Conservation (phyloP, 441 rosid genomes). For the Capsella rubella region DNA sequence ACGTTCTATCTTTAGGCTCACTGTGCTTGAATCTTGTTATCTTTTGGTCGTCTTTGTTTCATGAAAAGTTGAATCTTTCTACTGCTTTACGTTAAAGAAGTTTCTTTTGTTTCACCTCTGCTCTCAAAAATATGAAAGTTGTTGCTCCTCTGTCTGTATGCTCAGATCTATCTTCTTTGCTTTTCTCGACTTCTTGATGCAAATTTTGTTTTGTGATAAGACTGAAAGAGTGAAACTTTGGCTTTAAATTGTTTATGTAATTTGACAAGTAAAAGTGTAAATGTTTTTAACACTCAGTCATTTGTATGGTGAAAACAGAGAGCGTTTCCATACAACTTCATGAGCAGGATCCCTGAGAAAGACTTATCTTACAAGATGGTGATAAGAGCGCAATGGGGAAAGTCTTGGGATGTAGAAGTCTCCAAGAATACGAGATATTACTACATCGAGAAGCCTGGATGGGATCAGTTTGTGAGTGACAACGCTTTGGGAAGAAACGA, state of each 20-base stretch:
- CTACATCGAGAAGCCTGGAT: constrained; percentile 34
- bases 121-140: not conserved
- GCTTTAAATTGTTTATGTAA: not conserved
- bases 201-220: not conserved
- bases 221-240: constrained; percentile 12
- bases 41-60: not conserved
- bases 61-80: not conserved
- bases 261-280: not conserved
- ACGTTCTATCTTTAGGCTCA: not conserved
- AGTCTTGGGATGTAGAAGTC: constrained; percentile 11
- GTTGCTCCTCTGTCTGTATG: constrained; percentile 8
- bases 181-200: constrained; percentile 2
- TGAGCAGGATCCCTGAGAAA: not conserved
- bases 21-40: not conserved
- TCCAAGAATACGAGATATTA: constrained; percentile 15
- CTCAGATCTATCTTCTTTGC: not conserved
- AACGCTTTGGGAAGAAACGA: constrained; percentile 38
- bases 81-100: constrained; percentile 1
- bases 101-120: constrained; percentile 9
- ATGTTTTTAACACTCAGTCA: not conserved
- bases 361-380: constrained; percentile 35
- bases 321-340: constrained; percentile 12
- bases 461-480: constrained; percentile 40
- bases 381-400: constrained; percentile 16
- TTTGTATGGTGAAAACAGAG: not conserved